Evolutionary conservation across 176 grass and related monocot species (phyloP), one percentile per base, ranked within the genome.

Genomic region (Puccinellia tenuiflora): DNA sequence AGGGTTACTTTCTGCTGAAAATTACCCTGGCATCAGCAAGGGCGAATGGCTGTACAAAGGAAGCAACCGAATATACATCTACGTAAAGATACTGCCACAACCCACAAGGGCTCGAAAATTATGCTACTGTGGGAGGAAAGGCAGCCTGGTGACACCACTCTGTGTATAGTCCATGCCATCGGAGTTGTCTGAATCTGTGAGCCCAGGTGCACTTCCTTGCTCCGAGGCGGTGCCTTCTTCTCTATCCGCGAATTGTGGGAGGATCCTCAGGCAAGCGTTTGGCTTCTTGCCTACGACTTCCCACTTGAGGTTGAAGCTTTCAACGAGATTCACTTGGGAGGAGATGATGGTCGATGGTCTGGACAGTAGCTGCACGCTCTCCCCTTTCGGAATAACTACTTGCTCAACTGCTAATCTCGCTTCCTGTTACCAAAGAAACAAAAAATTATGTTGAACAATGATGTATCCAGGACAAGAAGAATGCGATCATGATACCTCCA

Each of bases 341-440:
- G 72, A 84, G 82, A 98, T 91, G 48, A 92, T 93, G 37, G 46
- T 71, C 1, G 86, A 20, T 22, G 83, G 85, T 61, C 96, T 87
- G 5, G 93, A 83, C 29, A 96, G 85, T 46, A 99, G 86, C 83
- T 87, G 55, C 28, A 89, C 69, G 10, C 76, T 82, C 80, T 98
- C 78, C 54, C 91, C 89, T 69, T 89, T 91, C 24, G 87, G 92
- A 29, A 95, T 93, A 79, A 98, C 93, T 42, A 90, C 76, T 59
- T 92, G 88, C 45, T 95, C 91, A 40, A 98, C 95, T 48, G 93
- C 93, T 65, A 95, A 77, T 85, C 96, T 95, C 31, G 85, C 85
- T 69, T 98, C 93, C 93, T 95, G 77, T 9, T 16, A 91, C 15
- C 17, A 68, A 52, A 52, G 28, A 65, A 51, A 34, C 0, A 33